A percentile compares a stretch with the other conserved stretches of the same genome.
These are phyloP conservation scores for Castanea mollissima DNA, from an alignment of 306 rosid genomes.

Conservation along the genomic window DNA sequence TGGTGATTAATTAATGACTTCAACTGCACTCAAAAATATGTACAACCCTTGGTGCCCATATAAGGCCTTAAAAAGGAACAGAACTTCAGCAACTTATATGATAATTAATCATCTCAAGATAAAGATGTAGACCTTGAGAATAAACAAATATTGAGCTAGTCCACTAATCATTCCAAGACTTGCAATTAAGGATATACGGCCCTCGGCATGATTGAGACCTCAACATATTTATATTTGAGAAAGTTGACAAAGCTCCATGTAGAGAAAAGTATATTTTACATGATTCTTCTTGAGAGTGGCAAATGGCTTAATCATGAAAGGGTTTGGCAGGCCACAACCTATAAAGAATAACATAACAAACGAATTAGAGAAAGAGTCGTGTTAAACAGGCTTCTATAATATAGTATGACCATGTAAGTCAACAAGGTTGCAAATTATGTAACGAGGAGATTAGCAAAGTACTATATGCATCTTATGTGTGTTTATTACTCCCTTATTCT, in stretches of 20 bases:
- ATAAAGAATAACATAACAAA: slow-evolving; percentile 12
- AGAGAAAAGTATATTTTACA: slow-evolving; percentile 3
- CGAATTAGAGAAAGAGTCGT: slow-evolving; percentile 9
- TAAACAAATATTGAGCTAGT: background rate
- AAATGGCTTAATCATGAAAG: slow-evolving; percentile 57
- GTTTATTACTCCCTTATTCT: background rate
- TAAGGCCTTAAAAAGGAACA: too few species aligned
- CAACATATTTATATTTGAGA: background rate
- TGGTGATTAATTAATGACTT: too few species aligned
- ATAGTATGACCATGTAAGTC: slow-evolving; percentile 1
- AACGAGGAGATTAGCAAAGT: background rate
- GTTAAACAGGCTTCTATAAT: background rate
- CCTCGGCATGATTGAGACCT: slow-evolving; percentile 22
- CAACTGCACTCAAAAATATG: too few species aligned
- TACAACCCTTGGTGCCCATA: too few species aligned
- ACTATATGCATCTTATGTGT: background rate
- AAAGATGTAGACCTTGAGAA: background rate
- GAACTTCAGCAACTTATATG: too few species aligned
- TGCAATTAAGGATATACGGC: slow-evolving; percentile 19
- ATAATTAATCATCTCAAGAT: background rate
- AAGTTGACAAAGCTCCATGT: background rate
- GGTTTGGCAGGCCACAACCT: slow-evolving; percentile 62
- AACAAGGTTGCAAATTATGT: slow-evolving; percentile 13
- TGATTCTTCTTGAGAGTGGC: slow-evolving; percentile 36
- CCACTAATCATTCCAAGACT: background rate